Conservation (phyloP, 129 eudicot genomes). For the Glebionis coronaria region DNA sequence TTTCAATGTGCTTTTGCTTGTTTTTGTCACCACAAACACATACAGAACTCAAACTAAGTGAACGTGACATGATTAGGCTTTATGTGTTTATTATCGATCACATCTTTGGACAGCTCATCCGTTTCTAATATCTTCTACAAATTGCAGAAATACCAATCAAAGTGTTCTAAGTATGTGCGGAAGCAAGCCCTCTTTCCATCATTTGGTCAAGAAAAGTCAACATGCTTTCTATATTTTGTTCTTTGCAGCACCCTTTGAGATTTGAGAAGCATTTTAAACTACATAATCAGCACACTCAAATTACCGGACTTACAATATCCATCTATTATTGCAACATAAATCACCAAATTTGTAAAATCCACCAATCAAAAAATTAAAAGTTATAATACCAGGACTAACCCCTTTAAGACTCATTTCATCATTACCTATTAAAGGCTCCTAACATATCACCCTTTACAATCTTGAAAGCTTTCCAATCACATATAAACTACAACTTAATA, state of each 20-base stretch:
- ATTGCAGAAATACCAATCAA: slow-evolving; percentile 75
- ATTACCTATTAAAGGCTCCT: slow-evolving; percentile 47
- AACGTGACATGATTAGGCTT: slow-evolving; percentile 68
- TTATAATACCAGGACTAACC: slow-evolving; percentile 57
- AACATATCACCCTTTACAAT: slow-evolving; percentile 37
- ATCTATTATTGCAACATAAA: slow-evolving; percentile 65
- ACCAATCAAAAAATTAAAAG: slow-evolving; percentile 66
- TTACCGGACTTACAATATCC: slow-evolving; percentile 71
- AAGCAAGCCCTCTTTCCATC: slow-evolving; percentile 51
- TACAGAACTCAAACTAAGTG: slow-evolving; percentile 16
- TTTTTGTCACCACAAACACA: too few species aligned
- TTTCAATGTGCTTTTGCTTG: too few species aligned
- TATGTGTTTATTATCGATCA: slow-evolving; percentile 49
- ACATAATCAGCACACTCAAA: slow-evolving; percentile 47
- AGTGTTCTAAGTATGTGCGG: slow-evolving; percentile 61
- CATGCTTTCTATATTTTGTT: slow-evolving; percentile 54
- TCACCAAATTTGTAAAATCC: slow-evolving; percentile 68
- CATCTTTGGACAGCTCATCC: slow-evolving; percentile 52
- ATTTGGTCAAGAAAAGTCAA: slow-evolving; percentile 50
- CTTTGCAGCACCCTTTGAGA: slow-evolving; percentile 71
- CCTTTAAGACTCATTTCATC: slow-evolving; percentile 65
- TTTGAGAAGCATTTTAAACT: slow-evolving; percentile 49
- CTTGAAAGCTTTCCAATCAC: too few species aligned
- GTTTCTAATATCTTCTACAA: slow-evolving; percentile 61
- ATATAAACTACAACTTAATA: too few species aligned